Base-by-base conservation (phyloP, 768 basidiomycete genomes). In the Pholiota conissans region DNA sequence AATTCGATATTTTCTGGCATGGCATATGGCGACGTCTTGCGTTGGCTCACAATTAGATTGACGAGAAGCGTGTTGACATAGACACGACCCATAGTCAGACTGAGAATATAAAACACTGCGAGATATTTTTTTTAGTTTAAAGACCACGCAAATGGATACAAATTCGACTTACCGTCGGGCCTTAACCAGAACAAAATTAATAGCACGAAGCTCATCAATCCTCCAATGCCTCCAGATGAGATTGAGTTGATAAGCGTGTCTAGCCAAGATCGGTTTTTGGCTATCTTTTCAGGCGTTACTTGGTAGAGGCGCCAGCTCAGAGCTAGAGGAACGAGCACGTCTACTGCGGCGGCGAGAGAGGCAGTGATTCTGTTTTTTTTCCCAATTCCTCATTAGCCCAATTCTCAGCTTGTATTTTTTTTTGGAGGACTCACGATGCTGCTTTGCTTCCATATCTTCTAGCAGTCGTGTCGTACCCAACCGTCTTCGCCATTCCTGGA, bases 11-110 rank as follows among this genome's bases (percentile, higher is more conserved):
- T 51, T 4, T 57, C 60, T 2, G 64, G 60, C 1, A 60, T 51
- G 11, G 56, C 45, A 49, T 62, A 57, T 13, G 63, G 59, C 10
- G 63, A 61, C 22, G 61, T 61, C 48, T 61, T 60, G 14, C 65
- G 46, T 27, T 60, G 58, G 58, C 67, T 63, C 27, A 68, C 61
- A 6, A 65, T 42, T 28, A 68, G 53, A 28, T 68, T 68, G 20
- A 68, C 65, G 27, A 68, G 61, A 3, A 68, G 53, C n/a, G 67
- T 68, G 37, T 60, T 58, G n/a, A 55, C 60, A 29, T 65, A 65
- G 28, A 68, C 52, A 5, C 65, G 59, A 6, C 67, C 67, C 65
- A 68, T 64, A 1, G 63, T 59, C 47, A 63, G 60, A 18, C 60
- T 50, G 7, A 64, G 57, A 11, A 64, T 52, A 32, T 61, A 63